Conservation (phyloP, 202 grass and related monocot genomes). For the Panicum hallii region DNA sequence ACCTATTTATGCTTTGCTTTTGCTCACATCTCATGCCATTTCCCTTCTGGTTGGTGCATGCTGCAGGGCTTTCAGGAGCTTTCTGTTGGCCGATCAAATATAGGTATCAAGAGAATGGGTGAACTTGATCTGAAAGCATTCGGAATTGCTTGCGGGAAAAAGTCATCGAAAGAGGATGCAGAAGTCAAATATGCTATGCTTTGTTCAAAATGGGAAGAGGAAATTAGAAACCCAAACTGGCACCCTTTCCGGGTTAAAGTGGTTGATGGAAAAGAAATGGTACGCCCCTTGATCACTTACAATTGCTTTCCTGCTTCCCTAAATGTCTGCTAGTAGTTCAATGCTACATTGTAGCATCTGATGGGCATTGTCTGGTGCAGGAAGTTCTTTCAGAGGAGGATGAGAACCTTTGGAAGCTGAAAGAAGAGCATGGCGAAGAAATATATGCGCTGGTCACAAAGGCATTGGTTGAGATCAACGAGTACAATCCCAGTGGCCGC, state of each 20-base stretch:
- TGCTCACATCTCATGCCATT: neutral
- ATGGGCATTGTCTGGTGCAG: constrained; percentile 35
- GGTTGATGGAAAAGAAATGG: constrained; percentile 35
- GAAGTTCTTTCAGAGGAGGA: constrained; percentile 45
- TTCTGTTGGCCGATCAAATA: constrained; percentile 35
- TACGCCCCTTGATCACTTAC: neutral
- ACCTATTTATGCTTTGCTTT: constrained; percentile 6
- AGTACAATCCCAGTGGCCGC: constrained; percentile 56
- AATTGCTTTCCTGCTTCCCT: constrained; percentile 19
- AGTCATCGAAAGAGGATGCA: constrained; percentile 51
- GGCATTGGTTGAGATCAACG: constrained; percentile 36
- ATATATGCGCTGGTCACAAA: constrained; percentile 33
- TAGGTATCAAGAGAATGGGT: constrained; percentile 66
- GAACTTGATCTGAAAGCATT: constrained; percentile 54
- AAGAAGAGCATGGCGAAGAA: constrained; percentile 42
- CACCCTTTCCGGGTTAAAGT: constrained; percentile 61
- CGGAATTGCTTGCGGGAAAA: constrained; percentile 45
- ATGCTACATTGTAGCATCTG: constrained; percentile 10
- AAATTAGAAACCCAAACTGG: constrained; percentile 68
- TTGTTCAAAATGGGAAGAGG: constrained; percentile 70
- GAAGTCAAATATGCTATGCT: constrained; percentile 38
- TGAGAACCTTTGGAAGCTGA: constrained; percentile 26
- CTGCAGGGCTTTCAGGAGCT: constrained; percentile 63
- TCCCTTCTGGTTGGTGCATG: constrained; percentile 18
- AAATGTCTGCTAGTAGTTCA: neutral